Evolutionary conservation across 805 yeast genomes (phyloP).

Genomic region (Clavispora phyllophila): DNA sequence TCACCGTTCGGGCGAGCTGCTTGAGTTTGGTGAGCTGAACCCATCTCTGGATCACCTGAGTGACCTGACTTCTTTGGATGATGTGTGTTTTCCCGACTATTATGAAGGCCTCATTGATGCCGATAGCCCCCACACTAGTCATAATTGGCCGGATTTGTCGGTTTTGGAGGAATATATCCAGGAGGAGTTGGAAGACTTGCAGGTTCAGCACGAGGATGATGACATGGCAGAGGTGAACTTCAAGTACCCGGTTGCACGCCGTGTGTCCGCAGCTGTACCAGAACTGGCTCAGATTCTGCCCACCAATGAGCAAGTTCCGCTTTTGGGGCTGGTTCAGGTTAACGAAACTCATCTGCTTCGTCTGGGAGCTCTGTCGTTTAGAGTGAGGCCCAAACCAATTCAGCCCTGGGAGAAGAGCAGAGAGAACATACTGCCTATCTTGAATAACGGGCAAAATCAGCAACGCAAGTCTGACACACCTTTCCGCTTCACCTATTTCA

Average conservation of each 20-base stretch:
- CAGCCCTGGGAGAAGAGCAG: conserved; percentile 63
- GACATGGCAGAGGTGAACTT: conserved; percentile 28
- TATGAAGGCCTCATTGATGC: conserved; percentile 27
- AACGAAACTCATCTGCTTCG: conserved; percentile 28
- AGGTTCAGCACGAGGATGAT: conserved; percentile 16
- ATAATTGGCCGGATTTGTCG: conserved; percentile 78
- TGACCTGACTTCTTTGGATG: conserved; percentile 74
- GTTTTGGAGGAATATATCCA: conserved; percentile 72
- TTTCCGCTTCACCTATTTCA: conserved; percentile 83
- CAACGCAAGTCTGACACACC: conserved; percentile 33
- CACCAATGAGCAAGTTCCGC: conserved; percentile 23
- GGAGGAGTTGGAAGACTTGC: conserved; percentile 50
- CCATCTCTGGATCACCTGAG: conserved; percentile 60
- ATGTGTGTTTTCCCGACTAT: conserved; percentile 86
- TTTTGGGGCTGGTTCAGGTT: conserved; percentile 22
- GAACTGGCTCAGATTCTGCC: conserved; percentile 8
- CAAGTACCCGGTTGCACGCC: conserved; percentile 28
- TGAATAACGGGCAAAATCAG: conserved; percentile 13
- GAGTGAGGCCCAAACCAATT: conserved; percentile 69
- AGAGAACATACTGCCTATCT: conserved; percentile 26
- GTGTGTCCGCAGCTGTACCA: conserved; percentile 4
- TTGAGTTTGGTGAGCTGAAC: conserved; percentile 50
- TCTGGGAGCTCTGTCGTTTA: conserved; percentile 38
- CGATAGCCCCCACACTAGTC: conserved; percentile 16
- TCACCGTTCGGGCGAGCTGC: conserved; percentile 9